Evolutionary conservation across 306 rosid genomes (phyloP), one percentile per base, ranked within the genome.

Genomic region (Sindora glabra): DNA sequence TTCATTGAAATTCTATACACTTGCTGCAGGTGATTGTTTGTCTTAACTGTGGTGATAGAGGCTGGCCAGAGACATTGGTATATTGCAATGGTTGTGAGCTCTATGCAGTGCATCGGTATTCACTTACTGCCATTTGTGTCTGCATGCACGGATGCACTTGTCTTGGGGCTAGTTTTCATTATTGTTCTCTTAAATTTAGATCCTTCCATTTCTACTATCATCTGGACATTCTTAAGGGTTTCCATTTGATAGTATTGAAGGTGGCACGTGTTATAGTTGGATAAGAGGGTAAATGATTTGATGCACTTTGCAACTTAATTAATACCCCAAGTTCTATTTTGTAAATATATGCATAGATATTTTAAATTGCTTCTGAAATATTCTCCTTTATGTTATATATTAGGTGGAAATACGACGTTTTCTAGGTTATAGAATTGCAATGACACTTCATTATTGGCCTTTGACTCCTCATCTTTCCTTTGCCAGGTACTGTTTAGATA

Each of bases 401-500:
- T 12, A 9, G 13, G 19, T 15, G 24, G 29, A 56, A 70, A 65
- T 49, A 1, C 8, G 1, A 6, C 2, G 44, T 8, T 49, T 21
- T 25, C 12, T 19, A 40, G 1, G 34, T 56, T 61, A 7, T 57
- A 7, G 16, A 41, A 67, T 38, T 45, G 51, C 16, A 26, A 37
- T 47, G 48, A 54, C 29, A 7, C 23, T 47, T 25, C 27, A 53
- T 32, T 7, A 17, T 46, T 57, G 69, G 36, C 26, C 41, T 72
- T 24, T 56, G 48, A 51, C 16, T 47, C 15, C 30, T 34, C 19
- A 29, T 2, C 19, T 55, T 11, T 52, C 6, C 17, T 18, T 60
- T 46, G 25, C 9, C 78, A 88, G 89, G 61, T 88, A 88, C 69
- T 84, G 96, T 79, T 60, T 79, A 23, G 72, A 73, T 24, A 72